phyloP scores from a whole-genome alignment of 306 rosid species.

The Ormosia emarginata region DNA sequence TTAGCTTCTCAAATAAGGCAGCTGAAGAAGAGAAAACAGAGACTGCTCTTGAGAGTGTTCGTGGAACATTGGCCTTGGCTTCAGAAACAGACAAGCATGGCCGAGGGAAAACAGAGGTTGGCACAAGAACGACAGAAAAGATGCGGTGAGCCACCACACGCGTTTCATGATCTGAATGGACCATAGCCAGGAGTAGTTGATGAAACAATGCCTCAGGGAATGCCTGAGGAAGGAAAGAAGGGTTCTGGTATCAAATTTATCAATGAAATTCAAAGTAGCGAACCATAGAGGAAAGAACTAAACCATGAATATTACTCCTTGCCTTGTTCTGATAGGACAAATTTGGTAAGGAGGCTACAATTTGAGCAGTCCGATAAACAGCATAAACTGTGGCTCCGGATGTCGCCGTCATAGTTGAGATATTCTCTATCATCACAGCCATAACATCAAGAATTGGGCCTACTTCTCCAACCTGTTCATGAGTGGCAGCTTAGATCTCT shows the following conservation, averaged over 20 bases:
- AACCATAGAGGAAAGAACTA: constrained; percentile 16
- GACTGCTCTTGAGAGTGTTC: constrained; percentile 81
- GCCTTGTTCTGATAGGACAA: constrained; percentile 78
- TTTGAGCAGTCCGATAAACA: constrained; percentile 73
- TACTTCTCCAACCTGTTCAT: constrained; percentile 82
- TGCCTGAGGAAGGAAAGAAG: constrained; percentile 47
- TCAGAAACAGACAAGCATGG: constrained; percentile 29
- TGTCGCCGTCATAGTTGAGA: constrained; percentile 55
- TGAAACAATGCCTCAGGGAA: constrained; percentile 97
- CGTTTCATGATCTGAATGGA: constrained; percentile 91
- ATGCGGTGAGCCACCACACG: constrained; percentile 83
- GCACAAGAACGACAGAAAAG: constrained; percentile 86
- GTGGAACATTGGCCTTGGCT: constrained; percentile 53
- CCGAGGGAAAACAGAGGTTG: constrained; percentile 64
- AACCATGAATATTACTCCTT: constrained; percentile 35
- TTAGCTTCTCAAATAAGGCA: constrained; percentile 80
- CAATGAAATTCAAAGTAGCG: constrained; percentile 18
- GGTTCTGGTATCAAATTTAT: constrained; percentile 25
- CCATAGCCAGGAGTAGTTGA: constrained; percentile 85
- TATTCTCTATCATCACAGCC: constrained; percentile 87
- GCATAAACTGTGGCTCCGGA: constrained; percentile 74
- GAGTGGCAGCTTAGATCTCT: constrained; percentile 27
- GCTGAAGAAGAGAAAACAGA: constrained; percentile 94
- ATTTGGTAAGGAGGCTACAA: constrained; percentile 80
- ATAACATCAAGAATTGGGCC: constrained; percentile 80